A percentile compares a stretch with the other conserved stretches of the same genome.
Evolutionary conservation across 2,329 filamentous ascomycete species (phyloP).

Genomic region (Aspergillus udagawae): DNA sequence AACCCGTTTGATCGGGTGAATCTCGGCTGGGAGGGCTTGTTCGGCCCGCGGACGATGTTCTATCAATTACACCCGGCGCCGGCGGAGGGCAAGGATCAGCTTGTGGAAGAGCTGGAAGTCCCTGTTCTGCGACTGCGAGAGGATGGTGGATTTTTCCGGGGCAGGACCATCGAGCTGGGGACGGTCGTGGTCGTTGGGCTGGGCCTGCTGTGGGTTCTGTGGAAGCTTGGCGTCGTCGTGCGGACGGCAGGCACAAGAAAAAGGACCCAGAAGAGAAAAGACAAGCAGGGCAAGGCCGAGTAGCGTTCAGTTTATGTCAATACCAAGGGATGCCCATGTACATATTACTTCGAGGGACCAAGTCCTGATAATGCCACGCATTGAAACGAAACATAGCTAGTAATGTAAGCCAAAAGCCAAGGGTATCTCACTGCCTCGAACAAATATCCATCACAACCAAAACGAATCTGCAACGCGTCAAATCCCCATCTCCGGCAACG

Average conservation of each 20-base stretch:
- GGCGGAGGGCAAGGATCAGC: constrained; percentile 22
- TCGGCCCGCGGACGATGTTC: constrained; percentile 72
- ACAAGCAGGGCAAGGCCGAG: constrained; percentile 26
- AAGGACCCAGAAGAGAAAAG: constrained; percentile 1
- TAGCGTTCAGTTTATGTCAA: background rate
- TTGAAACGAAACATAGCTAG: too few relatives aligned
- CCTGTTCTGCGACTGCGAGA: constrained; percentile 61
- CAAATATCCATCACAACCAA: background rate
- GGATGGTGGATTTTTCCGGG: constrained; percentile 38
- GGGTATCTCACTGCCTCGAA: background rate
- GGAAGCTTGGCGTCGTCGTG: constrained; percentile 48
- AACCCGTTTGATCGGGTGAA: constrained; percentile 85
- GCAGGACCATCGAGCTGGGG: constrained; percentile 45
- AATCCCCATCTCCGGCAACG: constrained; percentile 25
- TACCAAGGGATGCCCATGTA: background rate
- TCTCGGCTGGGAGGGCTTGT: constrained; percentile 80
- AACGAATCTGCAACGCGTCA: constrained; percentile 2
- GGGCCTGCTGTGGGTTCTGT: constrained; percentile 68
- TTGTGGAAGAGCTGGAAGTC: constrained; percentile 57
- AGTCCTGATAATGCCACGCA: too few relatives aligned
- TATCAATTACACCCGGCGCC: constrained; percentile 67
- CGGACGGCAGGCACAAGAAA: constrained; percentile 22
- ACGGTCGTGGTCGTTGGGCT: constrained; percentile 58
- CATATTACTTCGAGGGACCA: background rate
- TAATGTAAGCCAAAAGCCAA: background rate